A percentile compares a stretch with the other conserved stretches of the same genome.
phyloP scores from a whole-genome alignment of 1,139 yeast species.

The Diutina neorugosa region DNA sequence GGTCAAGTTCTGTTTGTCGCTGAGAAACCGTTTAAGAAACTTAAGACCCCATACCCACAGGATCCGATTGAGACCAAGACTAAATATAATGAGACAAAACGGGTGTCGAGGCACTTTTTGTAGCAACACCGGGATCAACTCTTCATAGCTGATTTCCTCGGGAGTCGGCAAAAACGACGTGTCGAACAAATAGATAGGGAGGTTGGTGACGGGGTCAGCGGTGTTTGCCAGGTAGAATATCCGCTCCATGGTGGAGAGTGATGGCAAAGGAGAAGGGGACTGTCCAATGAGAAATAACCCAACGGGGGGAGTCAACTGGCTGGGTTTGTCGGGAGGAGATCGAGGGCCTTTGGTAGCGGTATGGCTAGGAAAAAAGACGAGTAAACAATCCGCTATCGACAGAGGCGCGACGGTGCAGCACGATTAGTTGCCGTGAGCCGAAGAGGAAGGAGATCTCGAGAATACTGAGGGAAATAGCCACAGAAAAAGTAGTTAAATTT shows the following conservation, averaged over 20 bases:
- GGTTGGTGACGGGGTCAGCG: constrained; percentile 45
- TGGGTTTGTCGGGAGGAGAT: too few species aligned
- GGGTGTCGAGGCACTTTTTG: constrained; percentile 39
- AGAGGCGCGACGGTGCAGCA: neutral
- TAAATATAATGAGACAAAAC: constrained; percentile 60
- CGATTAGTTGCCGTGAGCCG: neutral
- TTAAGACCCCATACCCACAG: constrained; percentile 74
- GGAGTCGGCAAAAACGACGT: constrained; percentile 65
- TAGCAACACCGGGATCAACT: constrained; percentile 28
- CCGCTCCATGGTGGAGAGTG: constrained; percentile 24
- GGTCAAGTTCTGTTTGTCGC: constrained; percentile 22
- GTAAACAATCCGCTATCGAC: neutral
- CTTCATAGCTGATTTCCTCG: constrained; percentile 27
- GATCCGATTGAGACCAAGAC: constrained; percentile 55
- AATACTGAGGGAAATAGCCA: too few species aligned
- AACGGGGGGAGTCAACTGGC: too few species aligned
- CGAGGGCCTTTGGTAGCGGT: neutral
- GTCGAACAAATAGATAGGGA: constrained; percentile 64
- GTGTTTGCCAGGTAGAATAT: constrained; percentile 51
- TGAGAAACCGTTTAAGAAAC: constrained; percentile 60
- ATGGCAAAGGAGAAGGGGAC: neutral
- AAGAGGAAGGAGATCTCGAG: neutral
- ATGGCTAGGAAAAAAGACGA: neutral
- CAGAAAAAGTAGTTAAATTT: too few species aligned
- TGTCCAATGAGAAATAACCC: neutral